These are phyloP conservation scores for Penicillium sp. DNA, from an alignment of 2,329 filamentous ascomycete genomes.

Conservation along the genomic window DNA sequence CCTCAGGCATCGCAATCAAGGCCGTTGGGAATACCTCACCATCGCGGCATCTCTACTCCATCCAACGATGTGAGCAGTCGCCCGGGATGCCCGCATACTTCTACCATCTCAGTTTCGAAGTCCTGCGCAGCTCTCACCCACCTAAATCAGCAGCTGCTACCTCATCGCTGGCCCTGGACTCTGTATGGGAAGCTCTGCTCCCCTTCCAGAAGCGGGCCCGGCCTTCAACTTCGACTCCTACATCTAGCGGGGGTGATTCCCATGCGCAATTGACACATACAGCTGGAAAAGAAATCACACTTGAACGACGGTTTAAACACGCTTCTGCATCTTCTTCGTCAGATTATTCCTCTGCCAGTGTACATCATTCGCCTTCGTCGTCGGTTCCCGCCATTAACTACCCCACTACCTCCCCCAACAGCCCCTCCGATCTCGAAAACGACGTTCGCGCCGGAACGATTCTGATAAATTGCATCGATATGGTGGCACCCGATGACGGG, in stretches of 20 bases:
- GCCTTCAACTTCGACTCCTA: conserved; percentile 25
- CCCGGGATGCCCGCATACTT: conserved; percentile 66
- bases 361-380: not conserved
- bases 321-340: not conserved
- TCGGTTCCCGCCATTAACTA: not conserved
- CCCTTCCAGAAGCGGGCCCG: conserved; percentile 43
- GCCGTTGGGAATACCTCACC: not conserved
- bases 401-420: conserved; percentile 29
- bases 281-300: conserved; percentile 6
- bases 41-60: not conserved
- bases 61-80: conserved; percentile 37
- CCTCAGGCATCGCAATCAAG: conserved; percentile 3
- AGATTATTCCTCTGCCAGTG: not conserved
- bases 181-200: conserved; percentile 45
- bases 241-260: conserved; percentile 9
- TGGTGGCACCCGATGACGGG: conserved; percentile 53
- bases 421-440: conserved; percentile 32
- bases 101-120: conserved; percentile 67
- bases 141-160: conserved; percentile 4
- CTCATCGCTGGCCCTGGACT: conserved; percentile 41
- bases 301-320: conserved; percentile 17
- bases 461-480: conserved; percentile 80
- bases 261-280: not conserved
- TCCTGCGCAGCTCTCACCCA: conserved; percentile 46
- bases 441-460: conserved; percentile 88